These are phyloP conservation scores for Mortierella sp. DNA, from an alignment of 371 early-diverging fungal species.

Conservation along the genomic window DNA sequence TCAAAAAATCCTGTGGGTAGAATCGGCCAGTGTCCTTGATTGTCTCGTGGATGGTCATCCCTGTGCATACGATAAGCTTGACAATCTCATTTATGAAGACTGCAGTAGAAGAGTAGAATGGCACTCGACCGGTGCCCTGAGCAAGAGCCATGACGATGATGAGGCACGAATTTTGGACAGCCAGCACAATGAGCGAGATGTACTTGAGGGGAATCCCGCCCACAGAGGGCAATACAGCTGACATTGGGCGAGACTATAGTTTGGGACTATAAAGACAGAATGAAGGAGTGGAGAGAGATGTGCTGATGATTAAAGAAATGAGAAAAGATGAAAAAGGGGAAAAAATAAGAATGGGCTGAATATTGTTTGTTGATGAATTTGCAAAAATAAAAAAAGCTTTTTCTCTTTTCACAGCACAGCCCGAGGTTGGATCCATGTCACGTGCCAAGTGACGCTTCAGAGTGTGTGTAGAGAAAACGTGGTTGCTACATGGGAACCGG, in stretches of 20 bases:
- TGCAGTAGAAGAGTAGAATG: slow-evolving; percentile 88
- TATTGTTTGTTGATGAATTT: neutral
- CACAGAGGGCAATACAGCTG: slow-evolving; percentile 53
- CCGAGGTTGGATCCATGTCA: no score
- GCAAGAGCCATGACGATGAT: slow-evolving; percentile 90
- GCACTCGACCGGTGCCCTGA: slow-evolving; percentile 63
- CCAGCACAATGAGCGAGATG: slow-evolving; percentile 85
- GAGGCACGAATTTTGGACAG: slow-evolving; percentile 90
- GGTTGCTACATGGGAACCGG: no score
- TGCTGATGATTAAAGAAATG: neutral
- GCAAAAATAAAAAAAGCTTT: neutral
- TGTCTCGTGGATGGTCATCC: slow-evolving; percentile 63
- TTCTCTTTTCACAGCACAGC: no score
- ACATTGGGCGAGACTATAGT: slow-evolving; percentile 21
- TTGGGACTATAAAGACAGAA: neutral
- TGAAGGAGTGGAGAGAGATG: neutral
- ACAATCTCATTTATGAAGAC: slow-evolving; percentile 89
- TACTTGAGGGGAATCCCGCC: slow-evolving; percentile 84
- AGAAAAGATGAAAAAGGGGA: neutral
- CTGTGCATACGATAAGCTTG: slow-evolving; percentile 80
- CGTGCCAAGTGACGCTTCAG: no score
- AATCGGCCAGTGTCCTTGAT: slow-evolving; percentile 55
- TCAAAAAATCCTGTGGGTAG: slow-evolving; percentile 58
- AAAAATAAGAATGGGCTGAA: neutral
- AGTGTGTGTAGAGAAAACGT: no score